phyloP scores from a whole-genome alignment of 768 basidiomycete species.

The Pleurotus citrinopileatus region DNA sequence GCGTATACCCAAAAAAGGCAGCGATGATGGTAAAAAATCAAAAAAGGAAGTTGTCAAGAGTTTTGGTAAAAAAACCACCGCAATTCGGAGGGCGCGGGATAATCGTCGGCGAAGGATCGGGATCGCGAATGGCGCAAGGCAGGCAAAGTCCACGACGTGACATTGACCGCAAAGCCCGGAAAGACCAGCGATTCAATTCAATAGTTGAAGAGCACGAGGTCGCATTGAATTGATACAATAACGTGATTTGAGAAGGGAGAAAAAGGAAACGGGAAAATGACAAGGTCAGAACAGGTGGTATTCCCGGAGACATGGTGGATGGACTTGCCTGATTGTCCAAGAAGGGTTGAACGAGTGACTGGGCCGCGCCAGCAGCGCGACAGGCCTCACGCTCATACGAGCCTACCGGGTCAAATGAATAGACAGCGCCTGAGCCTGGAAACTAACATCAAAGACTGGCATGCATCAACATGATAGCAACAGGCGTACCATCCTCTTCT shows the following conservation, averaged over 20 bases:
- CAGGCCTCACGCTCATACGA: conserved; percentile 97
- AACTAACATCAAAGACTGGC: conserved; percentile 1
- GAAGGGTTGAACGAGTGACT: conserved; percentile 93
- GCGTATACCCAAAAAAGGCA: conserved; percentile 3
- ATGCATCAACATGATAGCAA: conserved; percentile 10
- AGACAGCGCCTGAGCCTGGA: conserved; percentile 91
- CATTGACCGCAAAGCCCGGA: background rate
- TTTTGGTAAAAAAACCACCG: background rate
- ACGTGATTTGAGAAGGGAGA: background rate
- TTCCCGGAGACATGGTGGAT: conserved; percentile 16
- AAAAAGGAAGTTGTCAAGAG: conserved; percentile 4
- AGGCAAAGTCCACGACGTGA: background rate
- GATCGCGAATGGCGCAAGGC: background rate
- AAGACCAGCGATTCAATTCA: background rate
- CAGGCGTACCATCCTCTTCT: conserved; percentile 85
- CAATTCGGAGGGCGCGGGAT: conserved; percentile 9
- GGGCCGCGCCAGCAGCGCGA: conserved; percentile 95
- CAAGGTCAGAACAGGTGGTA: conserved; percentile 17
- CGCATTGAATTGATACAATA: background rate
- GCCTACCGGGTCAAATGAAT: conserved; percentile 99
- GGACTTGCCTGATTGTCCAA: conserved; percentile 87
- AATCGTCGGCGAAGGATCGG: conserved; percentile 12
- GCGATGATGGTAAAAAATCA: background rate
- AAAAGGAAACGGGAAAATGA: background rate
- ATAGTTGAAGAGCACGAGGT: background rate